These are phyloP conservation scores for Lentinula lateritia DNA, from an alignment of 768 basidiomycete species.

Conservation along the genomic window DNA sequence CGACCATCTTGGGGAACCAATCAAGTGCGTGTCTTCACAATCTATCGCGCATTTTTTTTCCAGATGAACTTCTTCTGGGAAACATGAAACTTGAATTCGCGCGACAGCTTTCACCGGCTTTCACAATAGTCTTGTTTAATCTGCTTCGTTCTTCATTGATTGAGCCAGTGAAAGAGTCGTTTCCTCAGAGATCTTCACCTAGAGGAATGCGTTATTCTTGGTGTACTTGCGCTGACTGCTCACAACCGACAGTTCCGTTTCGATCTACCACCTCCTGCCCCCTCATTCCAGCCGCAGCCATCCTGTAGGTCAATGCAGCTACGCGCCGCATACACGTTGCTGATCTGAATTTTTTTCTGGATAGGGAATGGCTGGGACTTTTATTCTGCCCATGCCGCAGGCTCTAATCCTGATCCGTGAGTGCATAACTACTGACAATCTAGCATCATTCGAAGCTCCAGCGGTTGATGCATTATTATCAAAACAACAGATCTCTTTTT, in stretches of 20 bases:
- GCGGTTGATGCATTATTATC: background rate
- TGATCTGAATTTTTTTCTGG: conserved; percentile 9
- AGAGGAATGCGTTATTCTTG: background rate
- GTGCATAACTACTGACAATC: conserved; percentile 18
- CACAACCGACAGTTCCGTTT: conserved; percentile 23
- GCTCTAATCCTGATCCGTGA: conserved; percentile 47
- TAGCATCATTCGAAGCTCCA: background rate
- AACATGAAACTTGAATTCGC: background rate
- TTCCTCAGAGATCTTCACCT: background rate
- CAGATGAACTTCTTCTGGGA: background rate
- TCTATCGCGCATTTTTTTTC: background rate
- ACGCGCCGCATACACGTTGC: conserved; percentile 5
- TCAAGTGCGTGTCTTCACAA: conserved; percentile 19
- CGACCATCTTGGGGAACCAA: conserved; percentile 46
- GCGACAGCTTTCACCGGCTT: background rate
- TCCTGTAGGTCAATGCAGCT: conserved; percentile 36
- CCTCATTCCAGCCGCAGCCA: conserved; percentile 40
- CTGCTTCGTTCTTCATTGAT: too few species aligned
- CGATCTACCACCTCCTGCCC: conserved; percentile 22
- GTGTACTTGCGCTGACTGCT: background rate
- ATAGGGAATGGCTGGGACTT: conserved; percentile 60
- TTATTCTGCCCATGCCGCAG: conserved; percentile 54
- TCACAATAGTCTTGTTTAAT: too few species aligned
- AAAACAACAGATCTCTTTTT: conserved; percentile 43
- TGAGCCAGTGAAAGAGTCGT: background rate